Evolutionary conservation across 257 asterid species (phyloP).

Genomic region (Scutellaria baicalensis): DNA sequence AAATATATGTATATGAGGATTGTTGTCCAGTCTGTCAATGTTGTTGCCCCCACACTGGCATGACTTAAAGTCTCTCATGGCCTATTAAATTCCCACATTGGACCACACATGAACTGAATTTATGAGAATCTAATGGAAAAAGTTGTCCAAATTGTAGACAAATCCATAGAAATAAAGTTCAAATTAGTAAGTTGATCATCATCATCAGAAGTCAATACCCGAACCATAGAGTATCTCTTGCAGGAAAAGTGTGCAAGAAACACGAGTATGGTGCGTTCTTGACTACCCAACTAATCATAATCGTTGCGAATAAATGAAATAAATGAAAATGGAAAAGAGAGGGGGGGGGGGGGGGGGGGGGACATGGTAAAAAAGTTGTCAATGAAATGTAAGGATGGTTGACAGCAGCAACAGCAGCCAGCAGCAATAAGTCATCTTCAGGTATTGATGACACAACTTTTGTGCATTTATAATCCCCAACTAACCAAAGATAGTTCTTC

Average conservation of each 20-base stretch:
- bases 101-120: conserved; percentile 31
- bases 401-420: conserved; percentile 24
- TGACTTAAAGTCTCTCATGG: conserved; percentile 37
- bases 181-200: not conserved
- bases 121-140: not conserved
- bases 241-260: conserved; percentile 22
- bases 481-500: conserved; percentile 24
- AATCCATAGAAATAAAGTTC: not conserved
- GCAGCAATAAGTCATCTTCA: conserved; percentile 34
- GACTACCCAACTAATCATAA: conserved; percentile 23
- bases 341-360: too few relatives aligned
- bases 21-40: conserved; percentile 22
- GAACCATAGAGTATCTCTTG: conserved; percentile 69
- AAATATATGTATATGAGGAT: not conserved
- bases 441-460: conserved; percentile 31
- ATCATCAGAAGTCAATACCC: conserved; percentile 86
- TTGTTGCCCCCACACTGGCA: conserved; percentile 36
- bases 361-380: too few relatives aligned
- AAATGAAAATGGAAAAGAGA: too few relatives aligned
- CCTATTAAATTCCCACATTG: conserved; percentile 32
- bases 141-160: conserved; percentile 9
- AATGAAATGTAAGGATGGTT: conserved; percentile 12
- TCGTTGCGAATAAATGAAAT: not conserved
- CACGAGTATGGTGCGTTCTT: conserved; percentile 42
- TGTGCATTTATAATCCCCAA: conserved; percentile 55